Evolutionary conservation across 2,329 filamentous ascomycete genomes (phyloP).

Genomic region (Lachnellula cervina): DNA sequence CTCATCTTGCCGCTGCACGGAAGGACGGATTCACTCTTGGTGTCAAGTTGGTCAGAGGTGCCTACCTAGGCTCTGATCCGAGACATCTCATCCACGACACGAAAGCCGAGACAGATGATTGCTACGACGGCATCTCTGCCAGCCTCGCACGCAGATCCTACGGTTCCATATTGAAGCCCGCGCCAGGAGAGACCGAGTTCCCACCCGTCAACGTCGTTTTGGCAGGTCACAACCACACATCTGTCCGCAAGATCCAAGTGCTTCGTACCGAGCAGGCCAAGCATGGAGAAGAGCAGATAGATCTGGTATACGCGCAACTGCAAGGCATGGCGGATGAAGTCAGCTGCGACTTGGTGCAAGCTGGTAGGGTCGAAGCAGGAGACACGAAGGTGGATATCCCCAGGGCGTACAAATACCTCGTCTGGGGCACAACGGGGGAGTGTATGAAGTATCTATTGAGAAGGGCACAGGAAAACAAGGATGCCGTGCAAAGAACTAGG

Average conservation of each 20-base stretch:
- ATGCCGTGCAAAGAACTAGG: conserved; percentile 60
- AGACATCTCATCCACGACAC: conserved; percentile 66
- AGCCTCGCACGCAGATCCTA: conserved; percentile 63
- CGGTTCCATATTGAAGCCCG: conserved; percentile 45
- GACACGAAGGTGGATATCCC: conserved; percentile 44
- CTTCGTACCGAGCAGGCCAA: conserved; percentile 42
- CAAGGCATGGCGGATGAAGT: conserved; percentile 97
- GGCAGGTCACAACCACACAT: conserved; percentile 76
- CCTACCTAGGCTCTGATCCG: conserved; percentile 67
- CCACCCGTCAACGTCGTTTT: conserved; percentile 62
- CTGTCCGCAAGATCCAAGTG: conserved; percentile 54
- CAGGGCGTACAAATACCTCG: conserved; percentile 60
- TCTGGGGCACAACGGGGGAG: conserved; percentile 68
- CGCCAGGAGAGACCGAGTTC: conserved; percentile 41
- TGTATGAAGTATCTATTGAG: conserved; percentile 72
- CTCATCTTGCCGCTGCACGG: conserved; percentile 55
- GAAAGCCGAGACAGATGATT: conserved; percentile 64
- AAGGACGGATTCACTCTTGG: conserved; percentile 62
- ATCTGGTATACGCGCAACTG: conserved; percentile 68
- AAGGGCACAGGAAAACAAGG: conserved; percentile 69
- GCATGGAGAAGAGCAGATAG: conserved; percentile 34
- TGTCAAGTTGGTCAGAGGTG: conserved; percentile 71
- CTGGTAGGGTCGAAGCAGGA: conserved; percentile 23
- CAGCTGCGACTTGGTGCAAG: conserved; percentile 53
- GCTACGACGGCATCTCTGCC: conserved; percentile 68